A percentile compares a stretch with the other conserved stretches of the same genome.
phyloP scores from a whole-genome alignment of 768 basidiomycete species.

The Mycena filopes region DNA sequence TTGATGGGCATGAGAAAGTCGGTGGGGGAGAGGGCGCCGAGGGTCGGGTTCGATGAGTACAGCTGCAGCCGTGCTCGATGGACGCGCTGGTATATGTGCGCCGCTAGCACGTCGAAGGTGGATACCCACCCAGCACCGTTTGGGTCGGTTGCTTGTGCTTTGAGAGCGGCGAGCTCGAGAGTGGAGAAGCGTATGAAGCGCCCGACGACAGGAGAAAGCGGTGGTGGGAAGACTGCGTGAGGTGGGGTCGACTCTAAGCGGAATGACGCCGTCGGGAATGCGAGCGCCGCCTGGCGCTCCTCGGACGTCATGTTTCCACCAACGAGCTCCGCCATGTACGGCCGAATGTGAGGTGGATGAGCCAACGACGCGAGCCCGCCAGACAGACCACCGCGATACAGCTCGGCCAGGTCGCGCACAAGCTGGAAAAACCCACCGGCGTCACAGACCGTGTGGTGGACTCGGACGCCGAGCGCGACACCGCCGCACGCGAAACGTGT shows the following conservation, averaged over 20 bases:
- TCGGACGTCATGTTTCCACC: conserved; percentile 21
- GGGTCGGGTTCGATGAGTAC: conserved; percentile 10
- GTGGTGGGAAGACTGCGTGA: not conserved
- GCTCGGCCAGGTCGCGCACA: conserved; percentile 28
- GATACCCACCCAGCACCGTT: conserved; percentile 23
- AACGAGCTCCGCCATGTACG: conserved; percentile 30
- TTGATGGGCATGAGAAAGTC: conserved; percentile 34
- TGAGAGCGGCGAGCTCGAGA: conserved; percentile 19
- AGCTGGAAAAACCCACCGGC: conserved; percentile 34
- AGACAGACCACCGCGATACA: conserved; percentile 30
- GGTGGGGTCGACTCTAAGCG: not conserved
- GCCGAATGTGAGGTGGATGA: conserved; percentile 28
- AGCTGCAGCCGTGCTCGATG: conserved; percentile 30
- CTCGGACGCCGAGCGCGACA: conserved; percentile 32
- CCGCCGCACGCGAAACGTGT: conserved; percentile 36
- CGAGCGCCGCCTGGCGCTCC: conserved; percentile 22
- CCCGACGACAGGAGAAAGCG: conserved; percentile 18
- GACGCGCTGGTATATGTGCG: conserved; percentile 32
- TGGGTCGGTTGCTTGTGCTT: conserved; percentile 30
- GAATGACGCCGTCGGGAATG: conserved; percentile 20
- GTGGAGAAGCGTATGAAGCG: conserved; percentile 33
- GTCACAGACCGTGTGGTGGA: conserved; percentile 29
- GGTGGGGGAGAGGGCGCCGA: conserved; percentile 26
- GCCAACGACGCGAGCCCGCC: not conserved
- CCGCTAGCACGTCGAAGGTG: conserved; percentile 34